Percentiles rank a stretch among this genome's conserved stretches.
Evolutionary conservation across 495 filamentous ascomycete genomes (phyloP).

Genomic region (Tuber brumale): DNA sequence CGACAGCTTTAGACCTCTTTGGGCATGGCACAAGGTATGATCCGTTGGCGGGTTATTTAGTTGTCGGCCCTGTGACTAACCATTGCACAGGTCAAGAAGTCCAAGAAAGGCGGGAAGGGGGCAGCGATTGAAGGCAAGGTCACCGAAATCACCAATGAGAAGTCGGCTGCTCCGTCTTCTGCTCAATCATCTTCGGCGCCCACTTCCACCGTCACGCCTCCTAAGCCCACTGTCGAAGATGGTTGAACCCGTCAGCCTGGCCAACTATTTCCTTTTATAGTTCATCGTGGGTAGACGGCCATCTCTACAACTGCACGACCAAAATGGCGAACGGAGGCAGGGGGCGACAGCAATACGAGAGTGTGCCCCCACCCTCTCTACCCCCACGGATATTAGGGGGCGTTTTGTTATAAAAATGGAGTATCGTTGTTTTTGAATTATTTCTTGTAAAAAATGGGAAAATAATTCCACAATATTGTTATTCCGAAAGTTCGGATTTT

Average conservation of each 20-base stretch:
- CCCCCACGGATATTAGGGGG: background rate
- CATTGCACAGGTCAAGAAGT: constrained; percentile 31
- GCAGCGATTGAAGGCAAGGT: constrained; percentile 11
- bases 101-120: constrained; percentile 22
- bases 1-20: constrained; percentile 91
- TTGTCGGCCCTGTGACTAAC: constrained; percentile 5
- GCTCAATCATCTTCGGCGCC: constrained; percentile 14
- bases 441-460: background rate
- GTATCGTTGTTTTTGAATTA: background rate
- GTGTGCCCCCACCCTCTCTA: background rate
- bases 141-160: constrained; percentile 2
- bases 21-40: constrained; percentile 95
- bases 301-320: background rate
- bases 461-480: background rate
- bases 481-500: background rate
- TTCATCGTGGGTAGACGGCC: background rate
- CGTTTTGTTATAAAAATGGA: background rate
- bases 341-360: background rate
- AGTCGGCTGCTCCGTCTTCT: constrained; percentile 3
- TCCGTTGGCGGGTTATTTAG: background rate
- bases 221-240: constrained; percentile 36
- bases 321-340: background rate
- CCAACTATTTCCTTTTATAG: background rate
- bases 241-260: constrained; percentile 12
- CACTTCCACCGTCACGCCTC: constrained; percentile 18